phyloP scores from a whole-genome alignment of 345 rosid species.

The Anacardium occidentale region DNA sequence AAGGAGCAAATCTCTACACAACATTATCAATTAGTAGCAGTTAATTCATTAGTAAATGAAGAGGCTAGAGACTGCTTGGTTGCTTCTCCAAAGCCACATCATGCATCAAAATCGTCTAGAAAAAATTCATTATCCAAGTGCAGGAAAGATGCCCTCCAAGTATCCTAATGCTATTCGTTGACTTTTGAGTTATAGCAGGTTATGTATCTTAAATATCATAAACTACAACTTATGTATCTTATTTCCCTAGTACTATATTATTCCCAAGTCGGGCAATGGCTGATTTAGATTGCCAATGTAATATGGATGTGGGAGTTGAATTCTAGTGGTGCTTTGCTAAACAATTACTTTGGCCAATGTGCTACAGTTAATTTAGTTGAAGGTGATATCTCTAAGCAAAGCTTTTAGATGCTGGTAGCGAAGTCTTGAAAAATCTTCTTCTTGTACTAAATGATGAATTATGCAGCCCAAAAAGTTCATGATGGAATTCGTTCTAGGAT shows the following conservation, averaged over 20 bases:
- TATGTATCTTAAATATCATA: too few relatives aligned
- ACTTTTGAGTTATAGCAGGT: too few relatives aligned
- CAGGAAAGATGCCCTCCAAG: slow-evolving; percentile 73
- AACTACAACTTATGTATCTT: too few relatives aligned
- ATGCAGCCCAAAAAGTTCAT: slow-evolving; percentile 30
- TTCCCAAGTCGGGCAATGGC: not conserved
- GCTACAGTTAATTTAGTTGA: slow-evolving; percentile 45
- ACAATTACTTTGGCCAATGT: slow-evolving; percentile 76
- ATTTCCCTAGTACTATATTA: not conserved
- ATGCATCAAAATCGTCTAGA: slow-evolving; percentile 52
- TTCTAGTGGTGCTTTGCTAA: slow-evolving; percentile 54
- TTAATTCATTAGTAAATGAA: slow-evolving; percentile 48
- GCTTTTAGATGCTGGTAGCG: not conserved
- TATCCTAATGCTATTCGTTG: slow-evolving; percentile 10
- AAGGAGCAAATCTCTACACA: slow-evolving; percentile 40
- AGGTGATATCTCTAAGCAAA: slow-evolving; percentile 35
- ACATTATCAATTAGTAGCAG: slow-evolving; percentile 37
- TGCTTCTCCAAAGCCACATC: slow-evolving; percentile 58
- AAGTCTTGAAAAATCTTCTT: not conserved
- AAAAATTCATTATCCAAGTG: slow-evolving; percentile 63
- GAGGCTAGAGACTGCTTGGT: slow-evolving; percentile 58
- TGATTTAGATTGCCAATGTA: slow-evolving; percentile 24
- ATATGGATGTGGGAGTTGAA: slow-evolving; percentile 77
- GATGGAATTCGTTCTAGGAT: slow-evolving; percentile 74
- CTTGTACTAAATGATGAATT: not conserved